Percentiles rank a stretch among this genome's conserved stretches.
Conservation (phyloP, 2,329 filamentous ascomycete species). For the Furcasterigmium furcatum region DNA sequence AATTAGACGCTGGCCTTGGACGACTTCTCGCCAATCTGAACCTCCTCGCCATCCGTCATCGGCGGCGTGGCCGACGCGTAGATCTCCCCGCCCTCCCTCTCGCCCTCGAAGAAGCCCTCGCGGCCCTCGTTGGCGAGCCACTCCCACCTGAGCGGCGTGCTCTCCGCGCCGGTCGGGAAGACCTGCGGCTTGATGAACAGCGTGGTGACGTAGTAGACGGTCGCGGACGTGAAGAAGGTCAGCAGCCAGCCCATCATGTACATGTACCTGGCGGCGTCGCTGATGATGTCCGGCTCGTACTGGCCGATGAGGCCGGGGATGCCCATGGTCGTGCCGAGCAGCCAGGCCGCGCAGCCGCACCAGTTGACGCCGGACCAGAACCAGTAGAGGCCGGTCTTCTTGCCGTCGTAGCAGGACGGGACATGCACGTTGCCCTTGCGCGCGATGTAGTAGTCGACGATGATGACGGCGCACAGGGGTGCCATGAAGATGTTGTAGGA, state of each 20-base stretch:
- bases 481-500: slow-evolving; percentile 23
- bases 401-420: slow-evolving; percentile 23
- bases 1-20: neutral
- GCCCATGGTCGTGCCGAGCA: slow-evolving; percentile 17
- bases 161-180: slow-evolving; percentile 16
- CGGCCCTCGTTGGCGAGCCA: slow-evolving; percentile 19
- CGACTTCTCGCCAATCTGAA: slow-evolving; percentile 5
- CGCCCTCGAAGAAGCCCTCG: slow-evolving; percentile 19
- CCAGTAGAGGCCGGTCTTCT: slow-evolving; percentile 22
- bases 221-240: slow-evolving; percentile 19
- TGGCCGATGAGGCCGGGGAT: slow-evolving; percentile 21
- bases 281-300: slow-evolving; percentile 19
- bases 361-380: slow-evolving; percentile 28
- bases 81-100: slow-evolving; percentile 9
- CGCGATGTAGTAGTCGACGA: slow-evolving; percentile 28
- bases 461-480: slow-evolving; percentile 22
- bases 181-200: slow-evolving; percentile 16
- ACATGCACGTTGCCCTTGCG: slow-evolving; percentile 27
- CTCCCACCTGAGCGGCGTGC: slow-evolving; percentile 11
- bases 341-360: slow-evolving; percentile 19
- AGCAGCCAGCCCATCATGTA: slow-evolving; percentile 26
- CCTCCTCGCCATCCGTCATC: slow-evolving; percentile 6
- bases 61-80: slow-evolving; percentile 9
- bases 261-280: slow-evolving; percentile 19
- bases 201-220: slow-evolving; percentile 17